Conservation (phyloP, 2,329 filamentous ascomycete genomes). For the Colletotrichum agaves region DNA sequence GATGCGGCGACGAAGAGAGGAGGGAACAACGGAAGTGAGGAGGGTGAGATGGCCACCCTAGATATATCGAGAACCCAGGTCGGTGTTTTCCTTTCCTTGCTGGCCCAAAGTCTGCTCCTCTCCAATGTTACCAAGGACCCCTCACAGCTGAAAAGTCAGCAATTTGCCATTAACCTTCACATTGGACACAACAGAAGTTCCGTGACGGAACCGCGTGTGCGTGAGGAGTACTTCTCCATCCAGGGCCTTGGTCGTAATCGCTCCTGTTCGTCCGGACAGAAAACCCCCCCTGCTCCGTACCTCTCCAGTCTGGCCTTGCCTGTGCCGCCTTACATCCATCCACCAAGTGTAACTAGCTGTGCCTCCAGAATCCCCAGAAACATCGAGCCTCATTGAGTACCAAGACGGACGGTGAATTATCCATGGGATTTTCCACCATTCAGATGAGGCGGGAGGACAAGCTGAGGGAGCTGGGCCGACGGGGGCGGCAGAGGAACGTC, state of each 20-base stretch:
- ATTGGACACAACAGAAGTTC: constrained; percentile 8
- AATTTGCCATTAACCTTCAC: constrained; percentile 15
- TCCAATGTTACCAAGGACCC: constrained; percentile 29
- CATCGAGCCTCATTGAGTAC: constrained; percentile 37
- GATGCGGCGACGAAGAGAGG: constrained; percentile 22
- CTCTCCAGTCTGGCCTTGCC: constrained; percentile 12
- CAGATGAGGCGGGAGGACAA: constrained; percentile 21
- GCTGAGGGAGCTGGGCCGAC: constrained; percentile 23
- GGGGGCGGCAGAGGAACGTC: constrained; percentile 31
- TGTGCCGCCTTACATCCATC: constrained; percentile 18
- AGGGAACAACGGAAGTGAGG: background rate
- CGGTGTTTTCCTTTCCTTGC: constrained; percentile 21
- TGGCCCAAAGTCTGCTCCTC: constrained; percentile 12
- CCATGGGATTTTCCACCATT: constrained; percentile 39
- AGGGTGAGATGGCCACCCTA: constrained; percentile 14
- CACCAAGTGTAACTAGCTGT: constrained; percentile 20
- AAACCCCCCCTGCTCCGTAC: constrained; percentile 12
- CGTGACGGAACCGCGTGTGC: background rate
- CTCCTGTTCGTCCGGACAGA: constrained; percentile 19
- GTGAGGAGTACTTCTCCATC: constrained; percentile 23
- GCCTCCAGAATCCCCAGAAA: constrained; percentile 14
- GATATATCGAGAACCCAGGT: constrained; percentile 30
- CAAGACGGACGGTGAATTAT: constrained; percentile 39
- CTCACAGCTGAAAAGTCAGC: constrained; percentile 20
- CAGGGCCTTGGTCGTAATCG: constrained; percentile 26